Evolutionary conservation across 2,329 filamentous ascomycete species (phyloP), one percentile per base, ranked within the genome.

Genomic region (Eutypa lata): DNA sequence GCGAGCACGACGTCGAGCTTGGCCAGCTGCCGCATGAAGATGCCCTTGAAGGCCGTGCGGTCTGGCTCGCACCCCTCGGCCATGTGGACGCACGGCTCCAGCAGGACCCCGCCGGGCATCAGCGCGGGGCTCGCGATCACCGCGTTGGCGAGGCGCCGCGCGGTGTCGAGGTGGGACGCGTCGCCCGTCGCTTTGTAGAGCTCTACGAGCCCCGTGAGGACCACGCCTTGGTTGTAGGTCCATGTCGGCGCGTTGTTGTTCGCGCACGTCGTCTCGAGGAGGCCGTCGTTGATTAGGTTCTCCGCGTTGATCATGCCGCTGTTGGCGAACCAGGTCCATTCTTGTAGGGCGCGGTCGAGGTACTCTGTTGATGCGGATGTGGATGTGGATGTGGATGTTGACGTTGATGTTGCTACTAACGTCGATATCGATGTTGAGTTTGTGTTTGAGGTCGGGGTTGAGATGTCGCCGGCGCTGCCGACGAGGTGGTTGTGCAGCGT

Each of bases 191-290:
- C 71, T 26, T 62, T 65, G 42, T 70, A 65, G 3, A 80, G 68
- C 61, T 81, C 77, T 16, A 74, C 72, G 0, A 81, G 70, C 0
- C 71, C 76, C 42, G 75, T 73, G 18, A 80, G 71, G 10, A 80
- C 60, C 40, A 79, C 74, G 49, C 78, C 78, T 61, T 80, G 77
- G 63, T 80, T 80, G 67, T 81, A 81, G 3, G 74, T 74, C 66
- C 69, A 79, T 5, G 72, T 71, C 1, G 61, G 65, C 26, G 64
- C 58, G 44, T 65, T 64, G 58, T 79, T 73, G 64, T 76, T 79
- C 55, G 65, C 63, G 64, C 76, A 80, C 26, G 26, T 31, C 26
- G 5, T 14, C 13, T 38, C 35, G 7, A 38, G 56, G 38, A 77
- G 61, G 16, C 74, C 74, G 59, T 77, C 75, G 54, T 76, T 76